phyloP scores from a whole-genome alignment of 148 eudicot genomes.

The Vaccinium corymbosum region DNA sequence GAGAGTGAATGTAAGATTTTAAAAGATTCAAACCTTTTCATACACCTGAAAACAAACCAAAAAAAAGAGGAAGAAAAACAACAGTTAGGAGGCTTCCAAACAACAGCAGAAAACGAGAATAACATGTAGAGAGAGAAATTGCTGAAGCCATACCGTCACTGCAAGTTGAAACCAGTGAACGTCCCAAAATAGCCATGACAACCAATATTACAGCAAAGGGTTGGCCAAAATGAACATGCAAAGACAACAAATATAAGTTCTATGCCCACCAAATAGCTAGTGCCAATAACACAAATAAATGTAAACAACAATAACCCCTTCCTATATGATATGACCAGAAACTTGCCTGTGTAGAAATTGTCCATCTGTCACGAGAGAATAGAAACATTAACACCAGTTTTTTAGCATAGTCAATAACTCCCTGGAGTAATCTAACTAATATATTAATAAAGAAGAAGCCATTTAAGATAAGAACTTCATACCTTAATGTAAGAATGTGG shows the following conservation, averaged over 20 bases:
- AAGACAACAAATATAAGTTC: slow-evolving; percentile 18
- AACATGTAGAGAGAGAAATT: neutral
- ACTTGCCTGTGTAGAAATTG: slow-evolving; percentile 92
- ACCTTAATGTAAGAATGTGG: slow-evolving; percentile 99
- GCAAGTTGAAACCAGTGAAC: slow-evolving; percentile 28
- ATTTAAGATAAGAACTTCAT: slow-evolving; percentile 3
- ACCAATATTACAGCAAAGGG: slow-evolving; percentile 23
- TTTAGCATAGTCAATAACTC: neutral
- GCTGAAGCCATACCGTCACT: slow-evolving; percentile 77
- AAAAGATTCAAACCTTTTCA: slow-evolving; percentile 57
- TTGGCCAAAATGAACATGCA: slow-evolving; percentile 8
- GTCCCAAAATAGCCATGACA: slow-evolving; percentile 23
- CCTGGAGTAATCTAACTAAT: neutral
- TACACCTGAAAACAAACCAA: slow-evolving; percentile 56
- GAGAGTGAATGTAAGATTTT: neutral
- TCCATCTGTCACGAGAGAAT: slow-evolving; percentile 66
- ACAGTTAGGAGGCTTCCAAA: slow-evolving; percentile 15
- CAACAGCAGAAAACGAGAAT: neutral
- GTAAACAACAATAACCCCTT: neutral
- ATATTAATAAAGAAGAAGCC: neutral
- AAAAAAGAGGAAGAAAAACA: slow-evolving; percentile 17
- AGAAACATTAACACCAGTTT: slow-evolving; percentile 8
- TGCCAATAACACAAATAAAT: neutral
- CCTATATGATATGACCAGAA: neutral
- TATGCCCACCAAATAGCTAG: neutral